Evolutionary conservation across 495 filamentous ascomycete genomes (phyloP), one percentile per base, ranked within the genome.

Genomic region (Aspergillus wentii): DNA sequence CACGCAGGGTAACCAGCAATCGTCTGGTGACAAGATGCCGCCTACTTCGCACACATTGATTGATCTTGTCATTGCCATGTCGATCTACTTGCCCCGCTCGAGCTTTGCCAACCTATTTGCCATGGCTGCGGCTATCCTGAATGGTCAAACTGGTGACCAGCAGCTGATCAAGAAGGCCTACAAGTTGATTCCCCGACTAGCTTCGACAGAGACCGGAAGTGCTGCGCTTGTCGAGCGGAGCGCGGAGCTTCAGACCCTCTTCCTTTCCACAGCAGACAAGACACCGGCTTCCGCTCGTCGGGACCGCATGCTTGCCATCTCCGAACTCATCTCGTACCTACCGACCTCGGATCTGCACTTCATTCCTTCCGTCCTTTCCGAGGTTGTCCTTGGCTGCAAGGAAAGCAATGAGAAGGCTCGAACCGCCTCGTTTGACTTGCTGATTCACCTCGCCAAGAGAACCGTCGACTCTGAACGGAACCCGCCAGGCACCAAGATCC

Each of bases 161-260:
- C 91, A 96, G 54, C 71, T 98, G n/a, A 88, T 97, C 59, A 98
- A 98, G 77, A 98, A 98, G 65, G 91, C 92, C 3, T 98, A 97
- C 71, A 96, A 97, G 62, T 72, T 98, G 33, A 88, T 98, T 37
- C 91, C 92, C 6, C 79, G 91, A 20, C 75, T 98, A 29, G 83
- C 85, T 3, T 79, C 85, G 20, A 90, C 88, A 5, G 73, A 80
- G n/a, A 71, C 64, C 18, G 94, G 94, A 11, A 71, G 69, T 22
- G 63, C 64, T 4, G 88, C 89, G 10, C 73, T 98, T 5, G 48
- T 72, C 44, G 79, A 86, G 43, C 80, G 88, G 37, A 83, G 75
- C 41, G 47, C 52, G 0, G 88, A 95, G 52, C 69, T 97, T 11
- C 88, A 95, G 61, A 63, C 74, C 5, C 68, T 97, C 9, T 70